Base-by-base conservation (phyloP, 1,284 basidiomycete genomes). In the Cutaneotrichosporon spelunceum region DNA sequence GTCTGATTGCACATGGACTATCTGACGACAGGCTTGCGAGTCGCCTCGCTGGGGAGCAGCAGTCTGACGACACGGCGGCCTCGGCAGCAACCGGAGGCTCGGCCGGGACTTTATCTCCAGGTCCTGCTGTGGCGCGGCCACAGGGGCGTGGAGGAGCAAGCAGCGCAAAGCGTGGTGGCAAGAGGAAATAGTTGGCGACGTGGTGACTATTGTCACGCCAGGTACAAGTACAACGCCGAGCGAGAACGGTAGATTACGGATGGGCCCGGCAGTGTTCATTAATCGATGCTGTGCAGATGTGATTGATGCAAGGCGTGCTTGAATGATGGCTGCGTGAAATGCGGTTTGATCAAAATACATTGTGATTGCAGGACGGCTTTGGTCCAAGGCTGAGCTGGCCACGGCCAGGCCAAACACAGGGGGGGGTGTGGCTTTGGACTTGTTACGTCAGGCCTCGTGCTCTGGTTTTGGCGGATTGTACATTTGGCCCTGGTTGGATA, bases 1-100 rank as follows among this genome's bases (percentile, higher is more conserved):
- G 9, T 24, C 11, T 24, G 3, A 14, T 23, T 7, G 3, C 23
- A 36, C n/a, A 16, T 33, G n/a, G 19, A 29, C 8, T 10, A 39
- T 49, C 53, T 57, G 42, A 44, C 39, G 3, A 3, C 48, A 66
- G 64, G 2, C 53, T 66, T 29, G 56, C 59, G n/a, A 50, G 56
- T 56, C 56, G 30, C 23, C 64, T 34, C 27, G 59, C 58, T 2
- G 56, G 27, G 16, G 47, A 29, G 16, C 9, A 16, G 3, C 14
- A 10, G 3, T 14, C 44, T 3, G n/a, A 1, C 36, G 30, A n/a
- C 27, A 19, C 50, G 30, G n/a, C 49, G 29, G 50, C 29, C 29
- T 21, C 30, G 14, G 50, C 23, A 29, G n/a, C 52, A 11, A 3
- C 23, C 10, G 34, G 23, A 5, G 34, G 36, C 53, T 29, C 27